These are phyloP conservation scores for Cladochytrium replicatum DNA, from an alignment of 192 early-diverging fungal genomes.

Conservation along the genomic window DNA sequence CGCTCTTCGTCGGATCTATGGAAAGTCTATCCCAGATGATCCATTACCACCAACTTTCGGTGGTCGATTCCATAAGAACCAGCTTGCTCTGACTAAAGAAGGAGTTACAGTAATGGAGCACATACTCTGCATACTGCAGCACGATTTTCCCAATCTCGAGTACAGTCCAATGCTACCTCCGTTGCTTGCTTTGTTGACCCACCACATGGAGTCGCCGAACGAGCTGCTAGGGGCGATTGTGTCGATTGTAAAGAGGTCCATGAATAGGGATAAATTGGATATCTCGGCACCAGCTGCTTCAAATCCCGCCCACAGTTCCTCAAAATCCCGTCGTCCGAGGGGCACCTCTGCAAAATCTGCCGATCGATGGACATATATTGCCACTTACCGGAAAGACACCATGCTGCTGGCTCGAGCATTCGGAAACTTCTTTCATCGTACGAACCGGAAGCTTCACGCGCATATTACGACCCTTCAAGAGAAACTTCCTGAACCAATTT, in stretches of 20 bases:
- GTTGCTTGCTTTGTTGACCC: constrained; percentile 19
- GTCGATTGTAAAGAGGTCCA: not conserved
- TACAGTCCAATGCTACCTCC: constrained; percentile 32
- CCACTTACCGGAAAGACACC: constrained; percentile 32
- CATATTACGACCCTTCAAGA: constrained; percentile 20
- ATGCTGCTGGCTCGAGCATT: constrained; percentile 29
- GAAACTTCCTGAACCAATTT: constrained; percentile 20
- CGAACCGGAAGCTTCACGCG: constrained; percentile 21
- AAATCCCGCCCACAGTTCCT: too few relatives aligned
- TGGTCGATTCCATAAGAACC: constrained; percentile 13
- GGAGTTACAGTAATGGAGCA: constrained; percentile 18
- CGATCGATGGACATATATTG: constrained; percentile 24
- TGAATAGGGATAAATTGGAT: not conserved
- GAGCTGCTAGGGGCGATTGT: constrained; percentile 12
- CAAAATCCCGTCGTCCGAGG: too few relatives aligned
- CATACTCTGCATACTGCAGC: constrained; percentile 27
- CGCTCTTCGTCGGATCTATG: constrained; percentile 24
- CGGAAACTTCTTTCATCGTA: constrained; percentile 23
- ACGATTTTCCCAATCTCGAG: constrained; percentile 37
- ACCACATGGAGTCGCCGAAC: constrained; percentile 25
- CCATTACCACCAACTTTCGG: constrained; percentile 33
- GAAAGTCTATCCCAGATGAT: constrained; percentile 17
- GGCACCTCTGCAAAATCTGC: too few relatives aligned
- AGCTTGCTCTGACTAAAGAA: constrained; percentile 11
- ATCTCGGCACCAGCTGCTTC: too few relatives aligned